phyloP scores from a whole-genome alignment of 1,139 yeast genomes.

The Yamadazyma friedrichii region DNA sequence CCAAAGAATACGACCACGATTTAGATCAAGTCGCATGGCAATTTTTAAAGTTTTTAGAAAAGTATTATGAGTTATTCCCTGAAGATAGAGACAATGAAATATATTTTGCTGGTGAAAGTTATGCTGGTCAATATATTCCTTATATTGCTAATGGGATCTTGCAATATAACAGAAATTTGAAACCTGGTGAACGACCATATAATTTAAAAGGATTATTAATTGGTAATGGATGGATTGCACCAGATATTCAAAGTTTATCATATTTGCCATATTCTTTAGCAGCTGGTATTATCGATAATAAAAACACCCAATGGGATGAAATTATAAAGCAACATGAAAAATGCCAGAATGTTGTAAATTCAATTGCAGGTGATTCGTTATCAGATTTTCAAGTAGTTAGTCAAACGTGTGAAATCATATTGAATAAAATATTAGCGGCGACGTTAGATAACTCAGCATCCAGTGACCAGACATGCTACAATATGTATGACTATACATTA shows the following conservation, averaged over 20 bases:
- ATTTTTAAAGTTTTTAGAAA: constrained; percentile 62
- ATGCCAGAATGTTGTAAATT: constrained; percentile 48
- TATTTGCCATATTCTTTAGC: constrained; percentile 72
- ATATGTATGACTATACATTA: constrained; percentile 78
- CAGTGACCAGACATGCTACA: constrained; percentile 54
- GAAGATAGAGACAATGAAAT: constrained; percentile 64
- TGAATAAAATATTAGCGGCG: constrained; percentile 40
- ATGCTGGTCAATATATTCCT: constrained; percentile 96
- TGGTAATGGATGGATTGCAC: constrained; percentile 98
- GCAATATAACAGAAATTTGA: constrained; percentile 37
- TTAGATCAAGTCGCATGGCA: constrained; percentile 58
- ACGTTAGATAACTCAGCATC: constrained; percentile 30
- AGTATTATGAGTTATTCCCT: constrained; percentile 73
- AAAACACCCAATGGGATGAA: constrained; percentile 36
- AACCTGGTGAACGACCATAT: constrained; percentile 21
- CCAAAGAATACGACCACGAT: constrained; percentile 55
- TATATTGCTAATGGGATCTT: constrained; percentile 69
- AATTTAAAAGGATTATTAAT: constrained; percentile 69
- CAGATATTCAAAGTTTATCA: constrained; percentile 77
- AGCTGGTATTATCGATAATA: constrained; percentile 50
- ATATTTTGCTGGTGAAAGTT: constrained; percentile 90
- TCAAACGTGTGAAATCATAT: constrained; percentile 47
- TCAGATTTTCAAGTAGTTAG: constrained; percentile 22
- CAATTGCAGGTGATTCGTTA: constrained; percentile 26
- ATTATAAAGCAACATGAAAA: constrained; percentile 53